Evolutionary conservation across 306 rosid species (phyloP), one percentile per base, ranked within the genome.

Genomic region (Malus orientalis): DNA sequence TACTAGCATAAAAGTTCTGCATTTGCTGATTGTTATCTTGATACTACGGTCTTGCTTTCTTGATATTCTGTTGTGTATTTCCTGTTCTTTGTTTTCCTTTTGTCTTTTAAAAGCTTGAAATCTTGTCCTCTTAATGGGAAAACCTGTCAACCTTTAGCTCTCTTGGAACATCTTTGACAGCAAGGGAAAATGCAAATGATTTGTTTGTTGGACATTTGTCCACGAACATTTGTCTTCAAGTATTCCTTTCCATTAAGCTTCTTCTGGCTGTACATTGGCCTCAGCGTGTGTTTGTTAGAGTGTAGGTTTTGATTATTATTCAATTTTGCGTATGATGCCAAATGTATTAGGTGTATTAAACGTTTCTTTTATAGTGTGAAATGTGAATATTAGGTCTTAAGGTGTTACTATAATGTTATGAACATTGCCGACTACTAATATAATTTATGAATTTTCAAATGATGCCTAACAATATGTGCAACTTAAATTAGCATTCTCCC

Each of bases 81-180:
- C 38, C 32, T 7, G 16, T 44, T 79, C 22, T 23, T 36, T 65
- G 36, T 29, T 79, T 47, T 18, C 22, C 22, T 6, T 73, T 30
- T 72, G 38, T 32, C 45, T 8, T n/a, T 40, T 32, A n/a, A 23
- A 57, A 44, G 74, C 61, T 73, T 13, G 66, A 54, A 73, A 27
- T 58, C 30, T 16, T 6, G n/a, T 55, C 6, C 18, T n/a, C 40
- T 42, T 11, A 30, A 12, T 62, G 27, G 38, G 29, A 19, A 61
- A 63, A 74, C 54, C 74, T 73, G 23, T 73, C n/a, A 73, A 64
- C 55, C 30, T 45, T 30, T 75, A 22, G 22, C 22, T 66, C 61
- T 38, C 16, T 22, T 57, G 62, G n/a, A 70, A 70, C 19, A 71
- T 71, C 53, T 25, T 27, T 54, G 75, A 4, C 40, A 11, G 29